These are phyloP conservation scores for Cordyceps sp. DNA, from an alignment of 2,329 filamentous ascomycete genomes.

Conservation along the genomic window DNA sequence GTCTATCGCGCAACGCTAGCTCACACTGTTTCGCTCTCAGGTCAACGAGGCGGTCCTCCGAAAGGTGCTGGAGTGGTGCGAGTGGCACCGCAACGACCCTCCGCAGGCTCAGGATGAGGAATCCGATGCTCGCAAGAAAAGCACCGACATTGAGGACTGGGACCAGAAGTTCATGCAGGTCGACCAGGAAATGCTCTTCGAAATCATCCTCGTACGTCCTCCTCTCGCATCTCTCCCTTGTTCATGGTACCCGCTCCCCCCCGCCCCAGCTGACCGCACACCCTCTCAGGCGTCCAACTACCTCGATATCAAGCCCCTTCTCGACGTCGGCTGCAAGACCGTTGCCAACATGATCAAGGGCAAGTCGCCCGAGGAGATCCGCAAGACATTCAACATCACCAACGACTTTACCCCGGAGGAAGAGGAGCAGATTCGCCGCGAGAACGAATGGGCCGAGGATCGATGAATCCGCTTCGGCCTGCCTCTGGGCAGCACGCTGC, in stretches of 20 bases:
- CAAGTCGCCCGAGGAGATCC: conserved; percentile 97
- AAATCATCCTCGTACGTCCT: conserved; percentile 75
- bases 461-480: conserved; percentile 26
- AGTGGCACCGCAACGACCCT: conserved; percentile 84
- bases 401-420: conserved; percentile 99
- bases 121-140: conserved; percentile 90
- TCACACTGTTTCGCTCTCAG: conserved; percentile 17
- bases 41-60: conserved; percentile 86
- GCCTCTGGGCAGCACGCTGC: no score
- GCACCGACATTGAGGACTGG: conserved; percentile 98
- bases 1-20: neutral
- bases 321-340: conserved; percentile 98
- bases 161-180: conserved; percentile 99
- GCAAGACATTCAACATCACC: conserved; percentile 99
- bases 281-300: conserved; percentile 73
- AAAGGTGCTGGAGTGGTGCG: conserved; percentile 98
- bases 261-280: neutral
- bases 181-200: conserved; percentile 98
- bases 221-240: neutral
- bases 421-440: conserved; percentile 88
- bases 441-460: conserved; percentile 87
- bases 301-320: conserved; percentile 93
- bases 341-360: conserved; percentile 99
- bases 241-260: neutral
- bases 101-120: conserved; percentile 73